Base-by-base conservation (phyloP, 225 moss, liverwort and hornwort genomes). In the Pseudoscleropodium purum region DNA sequence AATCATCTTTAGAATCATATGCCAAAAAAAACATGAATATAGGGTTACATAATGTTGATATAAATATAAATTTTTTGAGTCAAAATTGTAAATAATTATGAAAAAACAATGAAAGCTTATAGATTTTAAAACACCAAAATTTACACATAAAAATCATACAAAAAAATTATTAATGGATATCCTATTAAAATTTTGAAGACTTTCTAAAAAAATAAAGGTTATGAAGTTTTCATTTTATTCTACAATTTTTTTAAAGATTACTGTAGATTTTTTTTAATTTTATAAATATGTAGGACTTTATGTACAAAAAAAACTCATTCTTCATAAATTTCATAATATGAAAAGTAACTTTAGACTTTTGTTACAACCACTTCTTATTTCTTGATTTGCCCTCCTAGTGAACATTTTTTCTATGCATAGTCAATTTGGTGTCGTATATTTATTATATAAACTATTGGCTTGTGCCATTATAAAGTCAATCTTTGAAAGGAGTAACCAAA, bases 351-450 rank as follows among this genome's bases (percentile, higher is more conserved):
- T 12, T 12, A 2, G 0, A 75, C 19, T 49, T 75, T 33, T 75
- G 1, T 33, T 33, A 33, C 20, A 49, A 33, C 4, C 0, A 0
- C 0, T 75, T 2, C 4, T 75, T 34, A 21, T 52, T 75, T 75
- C 13, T 20, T 2, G 2, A 33, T 7, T 2, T 33, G 4, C 13
- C 0, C 0, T 49, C 0, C 11, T 33, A 47, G 2, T 47, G 1
- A 18, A 75, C 0, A 1, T 31, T 31, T 75, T 7, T 47, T 18
- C 1, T 31, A 47, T 4, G 0, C 0, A 30, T 10, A 45, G 4
- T 49, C 1, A 7, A 49, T 19, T 75, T 33, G 49, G 11, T 19
- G 1, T 19, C 7, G 11, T 33, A 11, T 33, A 76, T 49, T 75
- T 33, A 49, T 49, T 51, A 13, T 33, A 33, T 0, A 51, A 0